Conservation (phyloP, 2,329 filamentous ascomycete species). For the Claviceps spartinae region DNA sequence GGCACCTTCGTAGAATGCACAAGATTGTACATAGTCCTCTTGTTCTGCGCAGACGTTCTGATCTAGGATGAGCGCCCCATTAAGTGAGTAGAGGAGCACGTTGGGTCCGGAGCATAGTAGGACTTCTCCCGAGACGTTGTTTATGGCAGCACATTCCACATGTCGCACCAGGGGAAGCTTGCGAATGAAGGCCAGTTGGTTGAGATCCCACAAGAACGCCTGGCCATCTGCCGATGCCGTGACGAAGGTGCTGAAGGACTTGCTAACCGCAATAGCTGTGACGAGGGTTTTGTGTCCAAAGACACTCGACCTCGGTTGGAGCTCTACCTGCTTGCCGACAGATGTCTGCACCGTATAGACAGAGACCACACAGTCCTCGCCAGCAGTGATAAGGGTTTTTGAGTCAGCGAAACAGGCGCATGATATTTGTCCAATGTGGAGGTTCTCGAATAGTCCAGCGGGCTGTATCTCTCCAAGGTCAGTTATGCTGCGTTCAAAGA, state of each 20-base stretch:
- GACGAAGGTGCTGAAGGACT: constrained; percentile 77
- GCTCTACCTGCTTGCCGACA: constrained; percentile 57
- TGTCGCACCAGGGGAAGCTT: constrained; percentile 47
- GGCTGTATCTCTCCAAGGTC: constrained; percentile 26
- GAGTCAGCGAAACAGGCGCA: constrained; percentile 77
- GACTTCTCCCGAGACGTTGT: constrained; percentile 83
- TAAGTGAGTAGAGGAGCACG: constrained; percentile 72
- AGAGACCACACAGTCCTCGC: constrained; percentile 81
- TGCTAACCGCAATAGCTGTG: constrained; percentile 68
- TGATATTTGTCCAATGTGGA: constrained; percentile 83
- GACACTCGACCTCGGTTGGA: constrained; percentile 64
- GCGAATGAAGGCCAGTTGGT: constrained; percentile 74
- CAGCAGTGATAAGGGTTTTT: constrained; percentile 79
- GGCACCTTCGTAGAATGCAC: constrained; percentile 84
- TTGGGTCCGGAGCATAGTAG: constrained; percentile 67
- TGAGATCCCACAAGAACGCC: constrained; percentile 87
- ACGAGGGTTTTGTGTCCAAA: constrained; percentile 86
- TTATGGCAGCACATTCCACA: constrained; percentile 67
- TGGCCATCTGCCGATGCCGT: constrained; percentile 73
- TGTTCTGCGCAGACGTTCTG: constrained; percentile 60
- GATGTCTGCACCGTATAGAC: constrained; percentile 61
- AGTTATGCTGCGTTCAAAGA: constrained; percentile 10
- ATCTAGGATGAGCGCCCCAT: constrained; percentile 69
- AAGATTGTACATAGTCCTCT: constrained; percentile 68
- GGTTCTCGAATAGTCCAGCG: constrained; percentile 81